Evolutionary conservation across 768 basidiomycete genomes (phyloP), one percentile per base, ranked within the genome.

Genomic region (Psilocybe azurescens): DNA sequence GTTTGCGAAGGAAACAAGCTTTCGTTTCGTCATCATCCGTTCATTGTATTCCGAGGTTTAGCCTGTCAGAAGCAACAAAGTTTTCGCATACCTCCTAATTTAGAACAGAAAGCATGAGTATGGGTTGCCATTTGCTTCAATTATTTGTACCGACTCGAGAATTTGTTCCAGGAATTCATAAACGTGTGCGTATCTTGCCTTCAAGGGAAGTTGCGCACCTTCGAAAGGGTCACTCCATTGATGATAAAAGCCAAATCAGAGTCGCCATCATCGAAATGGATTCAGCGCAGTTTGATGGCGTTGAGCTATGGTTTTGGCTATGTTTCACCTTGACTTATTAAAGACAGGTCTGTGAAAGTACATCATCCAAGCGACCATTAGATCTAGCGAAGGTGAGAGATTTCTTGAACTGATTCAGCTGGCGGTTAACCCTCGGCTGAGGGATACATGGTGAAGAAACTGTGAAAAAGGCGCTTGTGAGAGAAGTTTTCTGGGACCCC

Each of bases 31-130:
- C 67, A 56, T 60, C 49, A 58, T 49, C 41, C 10, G 46, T 39
- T 47, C 50, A 56, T 33, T 53, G 20, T 49, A 32, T 38, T 59
- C 67, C 67, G 67, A 68, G 36, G 53, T 55, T 63, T 65, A 32
- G 46, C 66, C 66, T 48, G 28, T 38, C 58, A 53, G 49, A 49
- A 53, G 29, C 24, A 41, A 47, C 39, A 8, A 51, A 39, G 48
- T 48, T 53, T 61, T 61, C 66, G 29, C 63, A 65, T 50, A 51
- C 18, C 11, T 16, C 44, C 62, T 58, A 58, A 65, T 49, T 61
- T 63, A 63, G 58, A 58, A 39, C 30, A 38, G n/a, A 33, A 52
- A 63, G 56, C 62, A 58, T 68, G 64, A 65, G 63, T 65, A 63
- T 47, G 61, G 16, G 20, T 53, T 61, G 18, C 61, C 64, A 61